phyloP scores from a whole-genome alignment of 257 asterid genomes.

The Solanum neorickii region DNA sequence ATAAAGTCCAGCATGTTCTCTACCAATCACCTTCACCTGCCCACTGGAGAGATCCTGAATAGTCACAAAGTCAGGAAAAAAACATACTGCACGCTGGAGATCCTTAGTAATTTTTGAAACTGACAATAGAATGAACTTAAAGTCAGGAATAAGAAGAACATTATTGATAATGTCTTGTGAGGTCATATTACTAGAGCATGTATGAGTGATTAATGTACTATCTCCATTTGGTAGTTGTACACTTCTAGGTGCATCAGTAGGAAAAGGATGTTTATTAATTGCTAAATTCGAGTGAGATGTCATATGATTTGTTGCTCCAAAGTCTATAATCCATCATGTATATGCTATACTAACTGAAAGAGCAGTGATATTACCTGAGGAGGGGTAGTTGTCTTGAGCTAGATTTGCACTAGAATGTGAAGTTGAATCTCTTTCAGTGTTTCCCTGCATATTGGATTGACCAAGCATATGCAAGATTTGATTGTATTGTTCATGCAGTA shows the following conservation, averaged over 20 bases:
- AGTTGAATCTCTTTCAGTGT: background rate
- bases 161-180: background rate
- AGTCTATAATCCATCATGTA: too few relatives aligned
- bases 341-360: background rate
- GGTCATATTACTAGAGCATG: background rate
- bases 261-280: too few relatives aligned
- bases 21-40: too few relatives aligned
- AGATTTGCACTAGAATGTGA: too few relatives aligned
- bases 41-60: too few relatives aligned
- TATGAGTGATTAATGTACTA: background rate
- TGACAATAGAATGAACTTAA: too few relatives aligned
- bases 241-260: background rate
- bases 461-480: background rate
- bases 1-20: too few relatives aligned
- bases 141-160: background rate
- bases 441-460: background rate
- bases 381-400: too few relatives aligned
- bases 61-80: too few relatives aligned
- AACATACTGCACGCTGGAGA: background rate
- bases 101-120: background rate
- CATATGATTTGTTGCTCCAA: too few relatives aligned
- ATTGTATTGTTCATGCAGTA: background rate
- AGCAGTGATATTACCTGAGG: background rate
- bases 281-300: too few relatives aligned
- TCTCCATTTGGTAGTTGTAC: background rate